Evolutionary conservation across 2,329 filamentous ascomycete species (phyloP).

Genomic region (Apiospora rasikravindrae): DNA sequence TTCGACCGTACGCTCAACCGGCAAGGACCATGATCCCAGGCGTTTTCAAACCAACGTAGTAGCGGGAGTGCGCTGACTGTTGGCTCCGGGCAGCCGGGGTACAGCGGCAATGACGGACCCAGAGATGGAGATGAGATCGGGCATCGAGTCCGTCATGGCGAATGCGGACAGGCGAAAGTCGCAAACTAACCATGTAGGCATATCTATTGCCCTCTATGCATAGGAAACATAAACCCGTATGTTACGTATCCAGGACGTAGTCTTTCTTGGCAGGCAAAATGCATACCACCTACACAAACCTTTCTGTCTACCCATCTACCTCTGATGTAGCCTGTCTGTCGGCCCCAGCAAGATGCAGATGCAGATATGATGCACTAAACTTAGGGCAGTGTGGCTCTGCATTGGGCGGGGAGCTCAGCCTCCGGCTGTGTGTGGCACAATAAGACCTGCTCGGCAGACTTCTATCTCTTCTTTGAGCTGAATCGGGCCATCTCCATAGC

Average conservation of each 20-base stretch:
- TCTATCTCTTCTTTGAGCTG: neutral
- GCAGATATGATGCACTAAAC: neutral
- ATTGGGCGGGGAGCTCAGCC: slow-evolving; percentile 2
- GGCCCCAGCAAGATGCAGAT: neutral
- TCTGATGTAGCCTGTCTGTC: neutral
- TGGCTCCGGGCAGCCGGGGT: neutral
- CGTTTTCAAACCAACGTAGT: neutral
- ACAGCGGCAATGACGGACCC: neutral
- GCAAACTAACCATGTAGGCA: too few relatives aligned
- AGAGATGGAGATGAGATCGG: too few relatives aligned
- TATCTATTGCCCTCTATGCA: too few relatives aligned
- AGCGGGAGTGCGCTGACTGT: neutral
- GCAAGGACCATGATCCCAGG: too few relatives aligned
- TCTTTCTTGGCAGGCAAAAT: neutral
- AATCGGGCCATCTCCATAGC: neutral
- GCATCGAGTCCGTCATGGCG: neutral
- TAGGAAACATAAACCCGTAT: neutral
- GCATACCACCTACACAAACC: neutral
- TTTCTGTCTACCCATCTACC: neutral
- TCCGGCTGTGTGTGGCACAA: slow-evolving; percentile 9
- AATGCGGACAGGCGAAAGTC: neutral
- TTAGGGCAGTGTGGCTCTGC: neutral
- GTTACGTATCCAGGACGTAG: neutral
- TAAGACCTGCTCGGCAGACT: neutral
- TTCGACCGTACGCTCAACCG: too few relatives aligned